Evolutionary conservation across 2,329 filamentous ascomycete genomes (phyloP).

Genomic region (Pseudogymnoascus sp.): DNA sequence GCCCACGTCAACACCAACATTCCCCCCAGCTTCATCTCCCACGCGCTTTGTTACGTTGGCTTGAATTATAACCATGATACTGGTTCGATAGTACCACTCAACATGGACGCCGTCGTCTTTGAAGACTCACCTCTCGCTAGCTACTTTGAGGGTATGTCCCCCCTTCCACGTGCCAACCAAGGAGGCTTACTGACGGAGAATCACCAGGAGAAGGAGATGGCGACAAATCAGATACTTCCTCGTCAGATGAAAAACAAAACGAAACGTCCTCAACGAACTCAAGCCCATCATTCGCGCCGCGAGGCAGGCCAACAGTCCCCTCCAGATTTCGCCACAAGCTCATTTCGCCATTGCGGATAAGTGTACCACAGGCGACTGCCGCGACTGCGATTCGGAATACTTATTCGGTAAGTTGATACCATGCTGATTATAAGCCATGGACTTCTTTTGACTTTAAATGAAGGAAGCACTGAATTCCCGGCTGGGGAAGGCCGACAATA

Average conservation of each 20-base stretch:
- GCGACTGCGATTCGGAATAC: conserved; percentile 43
- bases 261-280: conserved; percentile 24
- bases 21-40: neutral
- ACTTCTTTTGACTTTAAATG: conserved; percentile 21
- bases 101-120: conserved; percentile 83
- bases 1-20: conserved; percentile 9
- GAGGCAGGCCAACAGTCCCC: conserved; percentile 48
- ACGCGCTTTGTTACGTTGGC: neutral
- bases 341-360: conserved; percentile 39
- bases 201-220: neutral
- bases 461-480: conserved; percentile 65
- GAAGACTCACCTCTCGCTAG: conserved; percentile 82
- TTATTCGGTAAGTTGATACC: conserved; percentile 43
- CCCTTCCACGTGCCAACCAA: conserved; percentile 17
- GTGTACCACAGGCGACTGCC: conserved; percentile 36
- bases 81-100: conserved; percentile 17
- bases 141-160: conserved; percentile 72
- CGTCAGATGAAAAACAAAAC: neutral
- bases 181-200: neutral
- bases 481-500: conserved; percentile 71
- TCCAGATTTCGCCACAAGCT: conserved; percentile 48
- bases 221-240: conserved; percentile 15
- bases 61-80: conserved; percentile 8
- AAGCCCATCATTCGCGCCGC: conserved; percentile 45
- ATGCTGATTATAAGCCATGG: conserved; percentile 33